Base-by-base conservation (phyloP, 352 stramenopile species). In the Phytophthora nicotianae region DNA sequence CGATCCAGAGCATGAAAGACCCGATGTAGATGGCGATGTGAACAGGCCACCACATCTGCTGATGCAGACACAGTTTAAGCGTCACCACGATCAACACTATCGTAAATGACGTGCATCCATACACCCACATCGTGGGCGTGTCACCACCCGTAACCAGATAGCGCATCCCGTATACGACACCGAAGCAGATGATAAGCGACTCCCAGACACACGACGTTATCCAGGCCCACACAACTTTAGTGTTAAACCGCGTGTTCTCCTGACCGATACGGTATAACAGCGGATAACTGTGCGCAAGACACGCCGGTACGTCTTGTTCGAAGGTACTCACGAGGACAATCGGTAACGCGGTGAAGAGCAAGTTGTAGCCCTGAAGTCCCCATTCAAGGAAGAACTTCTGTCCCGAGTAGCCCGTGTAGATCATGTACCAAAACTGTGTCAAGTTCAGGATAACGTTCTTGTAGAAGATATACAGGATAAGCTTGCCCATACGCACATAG, bases 361-460 rank as follows among this genome's bases (percentile, higher is more conserved):
- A 51, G 69, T 97, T 97, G 86, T 95, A 97, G 29, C 84, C 85
- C 53, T 97, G 89, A 8, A 95, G 67, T 26, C 83, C 88, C 83
- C 82, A 92, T 56, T 96, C 88, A 24, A 95, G 74, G 58, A 86
- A 95, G 48, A 85, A 95, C 65, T 96, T 96, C 52, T 97, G 88
- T 0, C 88, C 85, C 14, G 87, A 95, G 58, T 91, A 97, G 37
- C 86, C 84, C 51, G 82, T 92, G 71, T 90, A 97, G 59, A 96
- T 89, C 80, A 96, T 95, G 76, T 96, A 98, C 82, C 85, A 97
- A 74, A 97, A 98, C 62, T 98, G 89, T 32, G 92, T 96, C 68
- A 98, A 74, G 64, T 96, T 97, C 68, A 98, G 85, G 68, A 98
- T 95, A 33, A 98, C 88, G 65, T 98, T 98, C 74, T 98, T 98